These are phyloP conservation scores for Nepenthes mirabilis DNA, from an alignment of 148 eudicot genomes.

Conservation along the genomic window DNA sequence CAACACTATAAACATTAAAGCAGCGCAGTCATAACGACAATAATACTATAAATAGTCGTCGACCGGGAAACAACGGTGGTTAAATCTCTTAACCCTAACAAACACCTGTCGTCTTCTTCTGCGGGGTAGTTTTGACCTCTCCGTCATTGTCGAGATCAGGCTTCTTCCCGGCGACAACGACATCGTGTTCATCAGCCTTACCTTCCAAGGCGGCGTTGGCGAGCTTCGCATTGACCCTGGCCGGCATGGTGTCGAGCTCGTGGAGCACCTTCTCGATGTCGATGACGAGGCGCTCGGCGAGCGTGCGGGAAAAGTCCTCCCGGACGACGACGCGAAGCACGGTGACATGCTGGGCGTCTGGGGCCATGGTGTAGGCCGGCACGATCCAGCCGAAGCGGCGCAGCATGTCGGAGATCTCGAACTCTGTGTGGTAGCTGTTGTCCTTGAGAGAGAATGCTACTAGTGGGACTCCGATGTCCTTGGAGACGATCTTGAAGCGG, in stretches of 20 bases:
- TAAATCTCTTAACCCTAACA: constrained; percentile 17
- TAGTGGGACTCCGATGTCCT: constrained; percentile 55
- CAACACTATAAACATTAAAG: too few relatives aligned
- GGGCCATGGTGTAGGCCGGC: constrained; percentile 74
- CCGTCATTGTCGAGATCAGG: constrained; percentile 29
- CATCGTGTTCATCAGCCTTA: background rate
- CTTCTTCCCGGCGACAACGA: constrained; percentile 18
- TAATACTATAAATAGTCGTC: too few relatives aligned
- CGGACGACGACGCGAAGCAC: constrained; percentile 61
- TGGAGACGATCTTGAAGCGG: constrained; percentile 49
- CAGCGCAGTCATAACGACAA: too few relatives aligned
- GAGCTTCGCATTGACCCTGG: constrained; percentile 36
- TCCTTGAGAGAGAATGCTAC: constrained; percentile 73
- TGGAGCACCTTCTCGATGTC: constrained; percentile 44
- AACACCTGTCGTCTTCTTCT: constrained; percentile 62
- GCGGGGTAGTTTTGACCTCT: constrained; percentile 30
- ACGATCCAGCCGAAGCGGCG: constrained; percentile 70
- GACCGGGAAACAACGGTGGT: too few relatives aligned
- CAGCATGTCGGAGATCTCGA: constrained; percentile 52
- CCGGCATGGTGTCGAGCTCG: constrained; percentile 48
- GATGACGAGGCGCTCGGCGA: constrained; percentile 48
- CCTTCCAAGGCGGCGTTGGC: background rate
- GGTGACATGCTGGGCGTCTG: constrained; percentile 51
- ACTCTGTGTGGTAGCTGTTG: constrained; percentile 45
- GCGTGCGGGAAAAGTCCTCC: constrained; percentile 69